A percentile compares a stretch with the other conserved stretches of the same genome.
Conservation (phyloP, 140 eudicot species). For the Oenanthe javanica region DNA sequence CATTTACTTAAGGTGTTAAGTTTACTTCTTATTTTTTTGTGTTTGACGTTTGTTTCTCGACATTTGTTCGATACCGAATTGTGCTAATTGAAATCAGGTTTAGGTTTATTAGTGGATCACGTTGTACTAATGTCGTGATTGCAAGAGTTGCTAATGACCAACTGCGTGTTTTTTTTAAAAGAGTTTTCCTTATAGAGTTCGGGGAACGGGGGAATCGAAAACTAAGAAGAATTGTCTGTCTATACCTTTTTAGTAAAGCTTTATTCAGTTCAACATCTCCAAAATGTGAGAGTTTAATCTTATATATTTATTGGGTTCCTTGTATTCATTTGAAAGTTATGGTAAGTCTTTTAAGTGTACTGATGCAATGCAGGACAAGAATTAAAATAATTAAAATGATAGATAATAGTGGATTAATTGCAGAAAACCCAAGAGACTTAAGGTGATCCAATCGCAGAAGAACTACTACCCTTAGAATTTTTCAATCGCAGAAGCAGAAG, state of each 20-base stretch:
- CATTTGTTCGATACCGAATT: neutral
- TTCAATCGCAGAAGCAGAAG: too few relatives aligned
- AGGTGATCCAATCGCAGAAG: too few relatives aligned
- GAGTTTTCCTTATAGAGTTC: neutral
- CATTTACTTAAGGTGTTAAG: neutral
- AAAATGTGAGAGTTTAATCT: neutral
- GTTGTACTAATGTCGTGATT: neutral
- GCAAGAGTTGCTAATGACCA: too few relatives aligned
- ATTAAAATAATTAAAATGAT: too few relatives aligned
- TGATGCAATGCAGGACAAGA: too few relatives aligned
- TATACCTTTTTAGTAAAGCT: neutral
- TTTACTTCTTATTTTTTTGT: neutral
- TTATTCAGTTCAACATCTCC: neutral
- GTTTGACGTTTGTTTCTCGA: neutral
- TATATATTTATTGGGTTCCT: neutral
- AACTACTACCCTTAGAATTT: too few relatives aligned
- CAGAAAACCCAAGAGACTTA: too few relatives aligned
- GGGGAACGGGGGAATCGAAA: too few relatives aligned
- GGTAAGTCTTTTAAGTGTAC: neutral
- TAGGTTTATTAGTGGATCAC: neutral
- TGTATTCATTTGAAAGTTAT: neutral
- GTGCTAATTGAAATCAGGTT: neutral
- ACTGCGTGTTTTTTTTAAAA: too few relatives aligned
- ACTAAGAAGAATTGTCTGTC: too few relatives aligned
- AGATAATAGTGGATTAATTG: too few relatives aligned